A percentile compares a stretch with the other conserved stretches of the same genome.
These are phyloP conservation scores for Suillus hirtellus DNA, from an alignment of 768 basidiomycete species.

Conservation along the genomic window DNA sequence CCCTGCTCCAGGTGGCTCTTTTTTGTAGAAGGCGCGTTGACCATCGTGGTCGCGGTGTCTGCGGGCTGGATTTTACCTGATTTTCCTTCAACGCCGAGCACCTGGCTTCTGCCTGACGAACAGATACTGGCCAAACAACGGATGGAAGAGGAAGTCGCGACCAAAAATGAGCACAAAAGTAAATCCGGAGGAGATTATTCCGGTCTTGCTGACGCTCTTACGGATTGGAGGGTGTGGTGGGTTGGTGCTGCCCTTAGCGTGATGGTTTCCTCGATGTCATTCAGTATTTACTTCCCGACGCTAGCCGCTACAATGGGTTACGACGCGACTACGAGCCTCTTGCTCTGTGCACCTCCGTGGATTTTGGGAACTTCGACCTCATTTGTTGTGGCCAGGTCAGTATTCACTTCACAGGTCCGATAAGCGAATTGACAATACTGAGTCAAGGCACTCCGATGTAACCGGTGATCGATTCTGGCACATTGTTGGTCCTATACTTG, in stretches of 20 bases:
- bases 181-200: slow-evolving; percentile 35
- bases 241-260: slow-evolving; percentile 64
- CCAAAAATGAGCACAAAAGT: slow-evolving; percentile 47
- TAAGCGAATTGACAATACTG: slow-evolving; percentile 10
- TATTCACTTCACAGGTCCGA: not conserved
- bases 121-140: slow-evolving; percentile 52
- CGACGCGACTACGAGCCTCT: slow-evolving; percentile 56
- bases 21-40: slow-evolving; percentile 62
- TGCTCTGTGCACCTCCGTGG: slow-evolving; percentile 81
- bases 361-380: slow-evolving; percentile 56
- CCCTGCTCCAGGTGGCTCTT: slow-evolving; percentile 59
- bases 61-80: slow-evolving; percentile 71
- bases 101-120: slow-evolving; percentile 60
- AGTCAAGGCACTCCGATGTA: slow-evolving; percentile 65
- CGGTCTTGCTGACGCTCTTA: slow-evolving; percentile 57
- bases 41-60: slow-evolving; percentile 47
- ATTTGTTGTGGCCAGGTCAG: slow-evolving; percentile 51
- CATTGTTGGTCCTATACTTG: slow-evolving; percentile 49
- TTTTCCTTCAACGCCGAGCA: slow-evolving; percentile 58
- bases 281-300: slow-evolving; percentile 81
- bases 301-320: slow-evolving; percentile 74
- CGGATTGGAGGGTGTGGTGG: slow-evolving; percentile 84
- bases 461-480: slow-evolving; percentile 73
- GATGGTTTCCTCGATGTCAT: slow-evolving; percentile 57
- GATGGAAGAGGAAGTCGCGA: slow-evolving; percentile 61